These are phyloP conservation scores for Alisma plantagoaquatica DNA, from an alignment of 106 monocot species.

Conservation along the genomic window DNA sequence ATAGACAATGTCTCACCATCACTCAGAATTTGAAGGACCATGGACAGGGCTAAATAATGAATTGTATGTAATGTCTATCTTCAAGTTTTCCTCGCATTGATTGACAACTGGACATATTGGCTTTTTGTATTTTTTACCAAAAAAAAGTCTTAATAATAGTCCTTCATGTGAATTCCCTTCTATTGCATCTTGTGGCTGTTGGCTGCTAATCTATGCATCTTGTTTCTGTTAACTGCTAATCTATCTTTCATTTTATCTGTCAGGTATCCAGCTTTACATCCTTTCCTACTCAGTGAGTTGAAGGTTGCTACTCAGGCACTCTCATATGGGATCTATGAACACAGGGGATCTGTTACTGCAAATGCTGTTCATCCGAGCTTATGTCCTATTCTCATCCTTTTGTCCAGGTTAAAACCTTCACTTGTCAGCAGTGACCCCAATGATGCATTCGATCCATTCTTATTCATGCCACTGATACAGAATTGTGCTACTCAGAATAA, in stretches of 20 bases:
- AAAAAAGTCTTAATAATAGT: too few relatives aligned
- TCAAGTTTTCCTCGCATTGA: too few relatives aligned
- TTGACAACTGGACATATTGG: too few relatives aligned
- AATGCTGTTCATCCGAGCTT: conserved; percentile 92
- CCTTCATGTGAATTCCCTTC: too few relatives aligned
- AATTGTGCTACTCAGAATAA: conserved; percentile 87
- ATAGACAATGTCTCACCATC: too few relatives aligned
- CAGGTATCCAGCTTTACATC: conserved; percentile 91
- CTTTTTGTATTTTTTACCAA: too few relatives aligned
- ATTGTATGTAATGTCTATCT: too few relatives aligned
- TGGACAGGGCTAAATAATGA: too few relatives aligned
- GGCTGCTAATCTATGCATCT: too few relatives aligned
- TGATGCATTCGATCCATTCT: conserved; percentile 77
- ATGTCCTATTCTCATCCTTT: conserved; percentile 89
- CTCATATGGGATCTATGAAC: conserved; percentile 20
- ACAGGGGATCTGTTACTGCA: conserved; percentile 40
- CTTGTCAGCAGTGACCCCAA: conserved; percentile 43
- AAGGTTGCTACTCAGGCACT: conserved; percentile 60
- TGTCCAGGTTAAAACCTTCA: conserved; percentile 88
- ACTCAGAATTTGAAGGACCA: too few relatives aligned
- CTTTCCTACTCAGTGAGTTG: conserved; percentile 67
- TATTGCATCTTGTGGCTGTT: too few relatives aligned
- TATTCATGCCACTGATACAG: conserved; percentile 66
- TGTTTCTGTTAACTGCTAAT: too few relatives aligned
- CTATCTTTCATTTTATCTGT: conserved; percentile 5